phyloP scores from a whole-genome alignment of 2,329 filamentous ascomycete species.

The Thielaviopsis populi region DNA sequence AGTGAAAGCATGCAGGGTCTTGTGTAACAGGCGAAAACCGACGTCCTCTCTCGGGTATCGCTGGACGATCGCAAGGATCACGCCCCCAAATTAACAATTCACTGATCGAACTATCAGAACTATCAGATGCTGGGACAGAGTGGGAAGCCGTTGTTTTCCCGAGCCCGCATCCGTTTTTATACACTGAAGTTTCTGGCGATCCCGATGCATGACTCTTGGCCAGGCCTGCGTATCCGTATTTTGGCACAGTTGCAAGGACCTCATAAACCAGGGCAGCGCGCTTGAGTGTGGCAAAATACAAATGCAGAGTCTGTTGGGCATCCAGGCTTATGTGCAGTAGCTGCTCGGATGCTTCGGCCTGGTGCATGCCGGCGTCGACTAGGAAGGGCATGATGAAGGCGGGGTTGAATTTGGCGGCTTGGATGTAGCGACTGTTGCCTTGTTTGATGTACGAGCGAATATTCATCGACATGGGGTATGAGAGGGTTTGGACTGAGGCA shows the following conservation, averaged over 20 bases:
- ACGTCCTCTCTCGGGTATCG: neutral
- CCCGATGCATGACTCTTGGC: neutral
- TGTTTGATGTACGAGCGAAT: slow-evolving; percentile 13
- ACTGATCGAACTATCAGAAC: neutral
- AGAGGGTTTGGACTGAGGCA: neutral
- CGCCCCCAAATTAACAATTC: slow-evolving; percentile 4
- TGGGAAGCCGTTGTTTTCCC: neutral
- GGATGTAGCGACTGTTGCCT: slow-evolving; percentile 11
- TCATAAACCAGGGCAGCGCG: neutral
- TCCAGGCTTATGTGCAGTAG: slow-evolving; percentile 9
- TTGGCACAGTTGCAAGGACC: neutral
- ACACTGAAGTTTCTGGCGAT: neutral
- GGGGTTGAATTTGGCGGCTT: slow-evolving; percentile 6
- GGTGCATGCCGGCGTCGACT: neutral
- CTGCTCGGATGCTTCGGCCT: neutral
- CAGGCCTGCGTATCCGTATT: neutral
- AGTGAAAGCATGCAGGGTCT: neutral
- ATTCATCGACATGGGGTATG: slow-evolving; percentile 12
- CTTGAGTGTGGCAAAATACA: slow-evolving; percentile 1
- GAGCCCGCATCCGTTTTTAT: neutral
- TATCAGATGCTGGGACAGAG: neutral
- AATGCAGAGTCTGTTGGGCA: neutral
- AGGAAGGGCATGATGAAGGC: slow-evolving; percentile 10
- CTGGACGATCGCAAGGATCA: slow-evolving; percentile 3
- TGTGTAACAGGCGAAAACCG: slow-evolving; percentile 3